These are phyloP conservation scores for Cryptomeria japonica DNA, from an alignment of 75 land plant species.

Conservation along the genomic window DNA sequence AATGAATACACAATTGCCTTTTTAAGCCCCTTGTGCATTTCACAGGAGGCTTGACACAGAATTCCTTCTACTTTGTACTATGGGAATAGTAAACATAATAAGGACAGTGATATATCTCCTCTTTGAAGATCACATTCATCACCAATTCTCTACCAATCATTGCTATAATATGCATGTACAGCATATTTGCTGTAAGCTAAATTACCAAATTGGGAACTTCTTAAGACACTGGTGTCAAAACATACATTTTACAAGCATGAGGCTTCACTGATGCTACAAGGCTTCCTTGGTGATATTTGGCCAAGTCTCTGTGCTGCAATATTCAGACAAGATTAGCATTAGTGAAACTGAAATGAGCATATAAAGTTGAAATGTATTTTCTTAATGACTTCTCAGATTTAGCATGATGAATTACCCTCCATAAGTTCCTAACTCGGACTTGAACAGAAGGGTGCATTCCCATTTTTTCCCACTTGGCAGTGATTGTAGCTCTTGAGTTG, in stretches of 20 bases:
- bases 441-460: conserved; percentile 16
- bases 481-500: conserved; percentile 13
- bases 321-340: background rate
- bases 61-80: background rate
- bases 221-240: conserved; percentile 9
- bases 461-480: conserved; percentile 28
- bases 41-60: background rate
- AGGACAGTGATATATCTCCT: background rate
- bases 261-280: conserved; percentile 29
- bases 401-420: conserved; percentile 27
- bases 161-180: background rate
- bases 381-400: background rate
- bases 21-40: background rate
- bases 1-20: background rate
- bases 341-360: background rate
- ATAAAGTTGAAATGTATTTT: background rate
- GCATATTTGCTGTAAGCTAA: background rate
- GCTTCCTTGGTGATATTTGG: background rate
- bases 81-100: background rate
- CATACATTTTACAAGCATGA: conserved; percentile 53
- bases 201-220: background rate
- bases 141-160: background rate
- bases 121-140: background rate
- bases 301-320: conserved; percentile 7
- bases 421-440: conserved; percentile 29